Evolutionary conservation across 1,284 basidiomycete species (phyloP), one percentile per base, ranked within the genome.

Genomic region (Rhodotorula sp.): DNA sequence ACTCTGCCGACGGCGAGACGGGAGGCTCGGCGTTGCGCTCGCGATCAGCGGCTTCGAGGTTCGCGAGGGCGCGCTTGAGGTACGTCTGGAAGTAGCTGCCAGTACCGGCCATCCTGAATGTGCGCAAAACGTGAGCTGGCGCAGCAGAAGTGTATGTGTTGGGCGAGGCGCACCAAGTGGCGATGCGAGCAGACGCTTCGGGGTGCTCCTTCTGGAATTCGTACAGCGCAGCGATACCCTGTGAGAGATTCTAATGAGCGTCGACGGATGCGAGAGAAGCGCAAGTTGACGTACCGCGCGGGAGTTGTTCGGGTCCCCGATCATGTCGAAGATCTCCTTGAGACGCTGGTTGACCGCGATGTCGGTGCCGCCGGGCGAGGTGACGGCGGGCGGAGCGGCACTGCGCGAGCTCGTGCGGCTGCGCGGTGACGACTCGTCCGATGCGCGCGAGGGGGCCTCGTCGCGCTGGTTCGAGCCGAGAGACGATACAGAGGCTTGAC

Each of bases 201-300:
- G 95, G 96, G 79, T 97, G 89, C 45, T 89, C 88, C 82, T 96
- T 96, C 78, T 97, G 84, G 84, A 95, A 98, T 58, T 94, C 90
- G 80, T 98, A 93, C 54, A 99, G 84, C 77, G 95, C 93, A n/a
- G 92, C 94, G 70, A 99, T 95, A 8, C 93, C 93, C 62, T 63
- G 53, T 2, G 10, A 82, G 64, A 49, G 53, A 21, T 9, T 7
- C 8, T 9, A 25, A 21, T 34, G 13, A 60, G 42, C 7, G 8
- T 21, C 4, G 42, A 2, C 23, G 0, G 10, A 27, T 94, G 89
- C 80, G 90, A 25, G 12, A 25, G 13, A 5, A 13, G 17, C 13
- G 10, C 0, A 53, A 42, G 7, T 21, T 1, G 2, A 52, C 61
- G 50, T 27, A 63, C 62, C 3, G 64, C 12, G 88, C 90, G 25